Evolutionary conservation across 257 asterid species (phyloP), one percentile per base, ranked within the genome.

Genomic region (Catharanthus roseus): DNA sequence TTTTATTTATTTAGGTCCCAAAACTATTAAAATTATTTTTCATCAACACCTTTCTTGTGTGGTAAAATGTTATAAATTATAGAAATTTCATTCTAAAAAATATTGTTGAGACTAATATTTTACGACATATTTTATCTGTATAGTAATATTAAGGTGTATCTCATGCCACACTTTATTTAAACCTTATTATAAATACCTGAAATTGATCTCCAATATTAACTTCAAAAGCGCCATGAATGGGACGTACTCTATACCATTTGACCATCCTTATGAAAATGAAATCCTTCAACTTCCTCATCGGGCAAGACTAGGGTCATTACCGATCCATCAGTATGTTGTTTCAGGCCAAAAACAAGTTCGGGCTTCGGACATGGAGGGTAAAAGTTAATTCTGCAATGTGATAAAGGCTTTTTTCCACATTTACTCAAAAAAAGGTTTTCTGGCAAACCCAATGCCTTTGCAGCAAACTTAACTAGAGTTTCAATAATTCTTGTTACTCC

Each of bases 321-420:
- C 0, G 88, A 66, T 47, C 85, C 93, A 78, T 85, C 93, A 3
- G 85, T 82, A 53, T 89, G 93, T 54, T 89, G 86, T 68, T 84
- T 87, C 64, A 84, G 71, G n/a, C 91, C 96, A 33, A 79, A 78
- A 72, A 85, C 86, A 38, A 67, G 76, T 39, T 78, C 87, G 12
- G 93, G 85, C 78, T 76, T 85, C 18, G 84, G 74, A 69, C 88
- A 87, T 6, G 89, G 90, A 39, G 93, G 87, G 65, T 84, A 87
- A 62, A 76, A 83, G 70, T 85, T 89, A 82, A 88, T 84, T 60
- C 95, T 83, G 63, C 78, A 82, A 13, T 38, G 68, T 58, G 57
- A 66, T 4, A 33, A 49, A 9, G 73, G 79, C 3, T 67, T 50
- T 28, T 82, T 80, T 2, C 90, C 90, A 28, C 75, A 86, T 66